Conservation (phyloP, 352 stramenopile species). For the Plasmopara halstedii region DNA sequence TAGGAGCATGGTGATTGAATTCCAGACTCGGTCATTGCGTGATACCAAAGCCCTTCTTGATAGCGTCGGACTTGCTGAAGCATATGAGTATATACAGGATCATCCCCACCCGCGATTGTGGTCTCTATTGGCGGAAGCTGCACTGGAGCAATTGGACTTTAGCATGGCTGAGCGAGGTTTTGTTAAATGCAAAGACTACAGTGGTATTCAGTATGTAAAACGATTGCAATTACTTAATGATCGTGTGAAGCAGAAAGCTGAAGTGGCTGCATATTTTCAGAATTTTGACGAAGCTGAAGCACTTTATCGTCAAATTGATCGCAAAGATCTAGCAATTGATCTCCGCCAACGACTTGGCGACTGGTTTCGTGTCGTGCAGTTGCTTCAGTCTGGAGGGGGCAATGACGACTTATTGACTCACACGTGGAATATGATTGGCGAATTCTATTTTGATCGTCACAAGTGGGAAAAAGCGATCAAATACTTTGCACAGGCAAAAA, state of each 20-base stretch:
- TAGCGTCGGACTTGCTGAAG: conserved; percentile 70
- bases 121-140: conserved; percentile 80
- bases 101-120: conserved; percentile 84
- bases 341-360: conserved; percentile 86
- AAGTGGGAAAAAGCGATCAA: conserved; percentile 91
- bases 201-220: conserved; percentile 91
- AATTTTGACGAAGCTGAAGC: conserved; percentile 89
- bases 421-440: conserved; percentile 86
- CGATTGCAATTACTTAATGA: conserved; percentile 82
- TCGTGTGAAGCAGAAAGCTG: conserved; percentile 87
- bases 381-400: conserved; percentile 68
- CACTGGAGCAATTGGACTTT: conserved; percentile 88
- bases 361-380: conserved; percentile 88
- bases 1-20: conserved; percentile 77
- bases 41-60: conserved; percentile 85
- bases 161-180: conserved; percentile 89
- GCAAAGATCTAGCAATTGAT: conserved; percentile 91
- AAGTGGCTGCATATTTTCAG: conserved; percentile 87
- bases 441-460: conserved; percentile 87
- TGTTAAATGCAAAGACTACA: conserved; percentile 88
- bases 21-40: conserved; percentile 82
- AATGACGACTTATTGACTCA: conserved; percentile 75
- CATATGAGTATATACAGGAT: conserved; percentile 78
- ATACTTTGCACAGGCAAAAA: conserved; percentile 84
- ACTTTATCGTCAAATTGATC: conserved; percentile 90